phyloP scores from a whole-genome alignment of 345 rosid genomes.

The Sisymbrium irio region DNA sequence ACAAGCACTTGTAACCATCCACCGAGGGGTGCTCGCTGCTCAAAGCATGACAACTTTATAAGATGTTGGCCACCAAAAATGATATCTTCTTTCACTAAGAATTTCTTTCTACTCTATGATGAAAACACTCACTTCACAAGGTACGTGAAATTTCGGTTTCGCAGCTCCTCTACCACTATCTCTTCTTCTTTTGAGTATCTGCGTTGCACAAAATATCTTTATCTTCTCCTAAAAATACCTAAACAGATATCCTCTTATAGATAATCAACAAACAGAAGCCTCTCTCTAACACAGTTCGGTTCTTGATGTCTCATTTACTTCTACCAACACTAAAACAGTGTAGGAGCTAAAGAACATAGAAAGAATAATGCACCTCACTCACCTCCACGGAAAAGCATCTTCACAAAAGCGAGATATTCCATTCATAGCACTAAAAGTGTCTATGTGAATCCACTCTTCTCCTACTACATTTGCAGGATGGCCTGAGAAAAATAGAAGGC shows the following conservation, averaged over 20 bases:
- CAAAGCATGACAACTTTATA: conserved; percentile 18
- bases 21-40: conserved; percentile 67
- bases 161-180: conserved; percentile 51
- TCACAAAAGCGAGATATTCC: conserved; percentile 96
- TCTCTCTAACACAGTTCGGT: not conserved
- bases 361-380: conserved; percentile 40
- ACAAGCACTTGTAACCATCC: conserved; percentile 74
- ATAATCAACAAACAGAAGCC: not conserved
- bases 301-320: not conserved
- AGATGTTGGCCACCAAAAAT: not conserved
- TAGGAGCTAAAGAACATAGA: not conserved
- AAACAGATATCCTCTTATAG: not conserved
- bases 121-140: conserved; percentile 62
- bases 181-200: conserved; percentile 97
- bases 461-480: conserved; percentile 40
- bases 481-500: conserved; percentile 42
- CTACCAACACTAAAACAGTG: not conserved
- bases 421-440: conserved; percentile 89
- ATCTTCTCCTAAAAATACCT: not conserved
- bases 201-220: conserved; percentile 26
- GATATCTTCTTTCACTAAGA: not conserved
- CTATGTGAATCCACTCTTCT: conserved; percentile 81
- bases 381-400: conserved; percentile 84
- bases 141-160: conserved; percentile 65
- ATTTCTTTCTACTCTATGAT: conserved; percentile 13